phyloP scores from a whole-genome alignment of 1,139 yeast species.

The Lizanozyma gosingica region DNA sequence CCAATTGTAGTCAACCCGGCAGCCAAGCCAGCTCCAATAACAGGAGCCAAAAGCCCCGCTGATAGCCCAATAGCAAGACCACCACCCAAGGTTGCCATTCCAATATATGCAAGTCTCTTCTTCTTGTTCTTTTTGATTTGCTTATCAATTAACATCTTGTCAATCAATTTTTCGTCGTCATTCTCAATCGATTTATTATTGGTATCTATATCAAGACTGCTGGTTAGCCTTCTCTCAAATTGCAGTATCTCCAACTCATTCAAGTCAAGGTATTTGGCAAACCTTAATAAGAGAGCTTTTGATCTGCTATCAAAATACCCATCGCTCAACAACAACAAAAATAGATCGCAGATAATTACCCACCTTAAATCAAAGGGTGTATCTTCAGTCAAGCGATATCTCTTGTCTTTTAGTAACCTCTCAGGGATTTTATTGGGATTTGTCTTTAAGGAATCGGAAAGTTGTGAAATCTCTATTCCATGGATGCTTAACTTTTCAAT shows the following conservation, averaged over 20 bases:
- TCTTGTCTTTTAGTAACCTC: conserved; percentile 2
- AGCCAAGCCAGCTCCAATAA: conserved; percentile 96
- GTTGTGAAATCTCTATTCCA: conserved; percentile 68
- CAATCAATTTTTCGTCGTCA: conserved; percentile 70
- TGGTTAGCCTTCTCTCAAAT: conserved; percentile 86
- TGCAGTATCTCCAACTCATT: conserved; percentile 62
- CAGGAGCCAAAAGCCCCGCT: conserved; percentile 94
- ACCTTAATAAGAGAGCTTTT: conserved; percentile 58
- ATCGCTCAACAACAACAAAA: conserved; percentile 69
- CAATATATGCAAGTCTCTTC: conserved; percentile 76
- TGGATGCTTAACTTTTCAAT: conserved; percentile 80
- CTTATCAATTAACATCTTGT: conserved; percentile 52
- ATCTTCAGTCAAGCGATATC: conserved; percentile 4
- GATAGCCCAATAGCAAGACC: conserved; percentile 89
- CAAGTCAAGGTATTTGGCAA: conserved; percentile 56
- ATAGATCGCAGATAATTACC: conserved; percentile 89
- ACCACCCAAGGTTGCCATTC: conserved; percentile 96
- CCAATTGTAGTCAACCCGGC: conserved; percentile 96
- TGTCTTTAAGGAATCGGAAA: conserved; percentile 49
- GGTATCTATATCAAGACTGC: conserved; percentile 81
- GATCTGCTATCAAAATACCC: conserved; percentile 89
- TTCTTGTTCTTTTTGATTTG: conserved; percentile 58
- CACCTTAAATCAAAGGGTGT: conserved; percentile 72
- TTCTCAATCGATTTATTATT: conserved; percentile 40
- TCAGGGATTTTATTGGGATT: conserved; percentile 8